Evolutionary conservation across 2,329 filamentous ascomycete genomes (phyloP).

Genomic region (Cercospora sp.): DNA sequence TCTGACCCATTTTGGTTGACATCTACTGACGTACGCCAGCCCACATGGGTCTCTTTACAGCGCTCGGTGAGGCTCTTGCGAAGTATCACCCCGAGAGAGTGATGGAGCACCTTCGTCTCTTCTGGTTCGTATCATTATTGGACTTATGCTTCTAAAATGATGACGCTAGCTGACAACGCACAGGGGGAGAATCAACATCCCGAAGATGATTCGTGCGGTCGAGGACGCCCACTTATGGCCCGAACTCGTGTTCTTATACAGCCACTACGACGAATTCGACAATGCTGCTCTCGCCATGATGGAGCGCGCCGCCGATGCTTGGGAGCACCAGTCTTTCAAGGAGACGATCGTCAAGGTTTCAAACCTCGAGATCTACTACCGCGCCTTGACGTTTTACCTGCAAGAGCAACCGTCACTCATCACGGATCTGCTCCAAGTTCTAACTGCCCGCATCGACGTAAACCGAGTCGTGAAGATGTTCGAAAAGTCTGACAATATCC

Average conservation of each 20-base stretch:
- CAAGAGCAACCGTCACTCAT: constrained; percentile 94
- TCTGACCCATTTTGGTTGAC: not conserved
- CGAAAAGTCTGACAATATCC: constrained; percentile 96
- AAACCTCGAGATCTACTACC: constrained; percentile 99
- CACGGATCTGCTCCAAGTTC: constrained; percentile 88
- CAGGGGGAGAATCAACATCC: constrained; percentile 90
- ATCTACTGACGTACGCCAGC: constrained; percentile 48
- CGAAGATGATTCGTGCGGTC: constrained; percentile 55
- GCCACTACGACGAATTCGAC: constrained; percentile 97
- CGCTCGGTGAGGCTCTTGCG: constrained; percentile 84
- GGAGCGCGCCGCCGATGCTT: constrained; percentile 94
- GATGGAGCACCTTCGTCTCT: constrained; percentile 98
- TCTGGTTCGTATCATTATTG: no score
- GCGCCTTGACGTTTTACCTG: constrained; percentile 92
- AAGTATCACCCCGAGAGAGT: constrained; percentile 94
- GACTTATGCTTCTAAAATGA: no score
- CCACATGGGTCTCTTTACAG: constrained; percentile 97
- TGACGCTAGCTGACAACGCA: no score
- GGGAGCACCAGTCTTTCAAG: constrained; percentile 99
- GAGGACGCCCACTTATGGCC: constrained; percentile 97
- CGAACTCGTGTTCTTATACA: constrained; percentile 95
- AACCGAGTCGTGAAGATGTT: constrained; percentile 99
- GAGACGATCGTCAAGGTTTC: constrained; percentile 97
- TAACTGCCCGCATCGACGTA: constrained; percentile 93
- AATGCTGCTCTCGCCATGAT: constrained; percentile 97